These are phyloP conservation scores for Podila minutissima DNA, from an alignment of 192 early-diverging fungal genomes.

Conservation along the genomic window DNA sequence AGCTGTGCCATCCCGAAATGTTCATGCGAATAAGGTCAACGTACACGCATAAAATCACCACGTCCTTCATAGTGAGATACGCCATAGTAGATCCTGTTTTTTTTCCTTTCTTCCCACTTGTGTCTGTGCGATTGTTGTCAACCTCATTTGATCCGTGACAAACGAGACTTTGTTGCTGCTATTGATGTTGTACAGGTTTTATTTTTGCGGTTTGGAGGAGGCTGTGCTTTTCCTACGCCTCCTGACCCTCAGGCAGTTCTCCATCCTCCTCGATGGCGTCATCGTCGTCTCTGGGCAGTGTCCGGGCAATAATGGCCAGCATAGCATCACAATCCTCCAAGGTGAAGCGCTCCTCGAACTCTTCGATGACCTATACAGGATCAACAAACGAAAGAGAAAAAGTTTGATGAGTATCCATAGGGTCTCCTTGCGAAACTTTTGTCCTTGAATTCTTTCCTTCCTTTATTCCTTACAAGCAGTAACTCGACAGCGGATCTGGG, in stretches of 20 bases:
- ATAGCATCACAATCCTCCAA: conserved; percentile 63
- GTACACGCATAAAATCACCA: too few species aligned
- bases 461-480: conserved; percentile 58
- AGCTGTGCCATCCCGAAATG: too few species aligned
- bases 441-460: neutral
- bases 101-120: too few species aligned
- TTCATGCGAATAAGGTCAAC: too few species aligned
- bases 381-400: neutral
- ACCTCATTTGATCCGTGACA: too few species aligned
- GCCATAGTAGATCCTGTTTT: too few species aligned
- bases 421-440: neutral
- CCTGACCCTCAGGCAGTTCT: conserved; percentile 32
- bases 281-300: conserved; percentile 64
- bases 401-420: neutral
- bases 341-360: conserved; percentile 72
- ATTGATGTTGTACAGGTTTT: too few species aligned
- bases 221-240: conserved; percentile 1
- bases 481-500: conserved; percentile 74
- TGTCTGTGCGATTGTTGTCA: too few species aligned
- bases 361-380: conserved; percentile 69
- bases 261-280: conserved; percentile 44
- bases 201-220: too few species aligned
- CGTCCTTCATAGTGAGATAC: too few species aligned
- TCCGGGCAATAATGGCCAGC: conserved; percentile 53
- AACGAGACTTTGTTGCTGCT: too few species aligned